Base-by-base conservation (phyloP, 139 green algal genomes). In the Nannochloris sp. region DNA sequence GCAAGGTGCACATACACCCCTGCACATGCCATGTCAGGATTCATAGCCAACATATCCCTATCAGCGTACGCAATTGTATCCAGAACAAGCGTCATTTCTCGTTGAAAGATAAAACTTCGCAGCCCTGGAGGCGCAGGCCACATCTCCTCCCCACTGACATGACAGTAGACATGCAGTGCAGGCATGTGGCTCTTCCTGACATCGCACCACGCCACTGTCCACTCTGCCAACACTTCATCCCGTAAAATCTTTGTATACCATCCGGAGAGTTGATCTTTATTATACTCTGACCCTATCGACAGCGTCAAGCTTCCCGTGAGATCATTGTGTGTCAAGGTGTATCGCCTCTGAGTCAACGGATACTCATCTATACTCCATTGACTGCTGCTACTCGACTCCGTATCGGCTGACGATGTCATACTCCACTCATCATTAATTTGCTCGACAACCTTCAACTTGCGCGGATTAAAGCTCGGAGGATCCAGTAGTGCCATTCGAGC, bases 291-390 rank as follows among this genome's bases (percentile, higher is more conserved):
- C 10, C 87, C 88, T 60, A 96, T 83, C 3, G 87, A 81, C 4
- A 96, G 72, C 15, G 69, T 49, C 14, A 96, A 75, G 31, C 73
- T 76, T 23, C 83, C 89, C 1, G 89, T 95, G 0, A 96, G 55
- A 67, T 96, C 89, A 62, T 95, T 94, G 72, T 96, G 89, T 1
- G 89, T 96, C 7, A 96, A 73, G 1, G 89, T 96, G 75, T 96
- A 96, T n/a, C 71, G 61, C 2, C 88, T 66, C 14, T 53, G 34
- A 40, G 34, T 40, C 34, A 40, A 40, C 8, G 34, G 34, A 11
- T 40, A 40, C 34, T 40, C 34, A 40, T 40, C 34, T 14, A 40
- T 40, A 40, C 34, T 40, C 34, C 34, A 40, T 40, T 40, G 34
- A 40, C 34, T 40, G 34, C 34, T 40, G 8, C 7, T 53, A 12